Evolutionary conservation across 2,329 filamentous ascomycete genomes (phyloP), one percentile per base, ranked within the genome.

Genomic region (Ophiocordyceps polyrhachis-furcata): DNA sequence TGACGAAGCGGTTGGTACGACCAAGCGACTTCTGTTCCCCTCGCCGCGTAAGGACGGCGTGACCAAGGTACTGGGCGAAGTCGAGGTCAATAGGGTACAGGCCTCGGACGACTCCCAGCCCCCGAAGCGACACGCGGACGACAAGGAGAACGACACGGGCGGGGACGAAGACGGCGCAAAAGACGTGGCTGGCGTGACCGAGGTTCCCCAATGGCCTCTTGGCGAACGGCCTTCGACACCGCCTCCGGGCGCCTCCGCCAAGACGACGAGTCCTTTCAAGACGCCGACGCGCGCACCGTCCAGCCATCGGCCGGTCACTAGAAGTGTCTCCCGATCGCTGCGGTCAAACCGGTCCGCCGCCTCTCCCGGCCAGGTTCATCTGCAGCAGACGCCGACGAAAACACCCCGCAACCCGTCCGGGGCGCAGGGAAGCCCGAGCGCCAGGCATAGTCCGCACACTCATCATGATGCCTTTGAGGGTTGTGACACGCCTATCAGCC

Each of bases 1-100:
- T 43, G 60, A 67, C 45, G 58, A 64, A n/a, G 59, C 63, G 13
- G 58, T 69, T 17, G 74, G 73, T 31, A 62, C 58, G 44, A 87
- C 81, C 1, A 71, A 81, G 48, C 71, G 85, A 47, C 61, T 88
- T 2, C 67, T 91, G 1, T 91, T 91, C 54, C 81, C 84, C 1
- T 87, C 82, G 0, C 83, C 83, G 2, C 71, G 78, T 40, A 81
- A 81, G 50, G 73, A 76, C 28, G 74, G 71, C 32, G 67, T 74
- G 41, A 63, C 70, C 1, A 84, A 77, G 55, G 70, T 74, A 20
- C 66, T 84, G 2, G 70, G 72, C 43, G 74, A 79, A 52, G 58
- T 75, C 38, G 61, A 67, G 14, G 62, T 70, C 15, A 79, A 79
- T 51, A 56, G 69, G 44, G 63, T 72, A 40, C 66, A 69, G 47